phyloP scores from a whole-genome alignment of 75 land plant genomes.

The Isoetes taiwanensis region DNA sequence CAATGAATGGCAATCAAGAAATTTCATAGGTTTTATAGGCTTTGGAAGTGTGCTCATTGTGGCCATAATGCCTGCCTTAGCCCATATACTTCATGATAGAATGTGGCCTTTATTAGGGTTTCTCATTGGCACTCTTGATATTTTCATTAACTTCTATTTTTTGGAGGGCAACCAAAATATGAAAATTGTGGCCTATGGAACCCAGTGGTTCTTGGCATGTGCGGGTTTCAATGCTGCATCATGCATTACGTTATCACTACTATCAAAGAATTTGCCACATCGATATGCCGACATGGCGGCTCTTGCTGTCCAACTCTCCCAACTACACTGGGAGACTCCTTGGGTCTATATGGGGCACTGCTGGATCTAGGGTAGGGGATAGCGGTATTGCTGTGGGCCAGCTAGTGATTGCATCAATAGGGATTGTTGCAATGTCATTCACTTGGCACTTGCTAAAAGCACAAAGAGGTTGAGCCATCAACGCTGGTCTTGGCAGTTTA shows the following conservation, averaged over 20 bases:
- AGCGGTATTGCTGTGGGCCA: background rate
- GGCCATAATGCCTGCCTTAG: background rate
- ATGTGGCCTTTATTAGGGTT: background rate
- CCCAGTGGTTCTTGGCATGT: conserved; percentile 1
- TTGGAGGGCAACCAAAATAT: background rate
- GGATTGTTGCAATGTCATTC: too few relatives aligned
- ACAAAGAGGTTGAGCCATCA: too few relatives aligned
- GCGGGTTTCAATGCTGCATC: background rate
- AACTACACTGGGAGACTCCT: background rate
- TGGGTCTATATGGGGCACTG: background rate
- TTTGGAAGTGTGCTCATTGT: background rate
- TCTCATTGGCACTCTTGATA: background rate
- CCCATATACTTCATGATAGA: background rate
- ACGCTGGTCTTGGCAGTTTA: too few relatives aligned
- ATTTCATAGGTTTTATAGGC: background rate
- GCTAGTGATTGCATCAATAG: background rate
- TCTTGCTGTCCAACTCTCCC: conserved; percentile 2
- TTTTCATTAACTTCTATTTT: background rate
- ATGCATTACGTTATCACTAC: background rate
- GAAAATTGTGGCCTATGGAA: background rate
- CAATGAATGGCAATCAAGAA: background rate
- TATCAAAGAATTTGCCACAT: background rate
- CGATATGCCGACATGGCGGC: background rate
- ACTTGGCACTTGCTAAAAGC: too few relatives aligned
- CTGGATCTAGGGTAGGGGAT: background rate